Evolutionary conservation across 179 eudicot genomes (phyloP).

Genomic region (Nepenthes alata): DNA sequence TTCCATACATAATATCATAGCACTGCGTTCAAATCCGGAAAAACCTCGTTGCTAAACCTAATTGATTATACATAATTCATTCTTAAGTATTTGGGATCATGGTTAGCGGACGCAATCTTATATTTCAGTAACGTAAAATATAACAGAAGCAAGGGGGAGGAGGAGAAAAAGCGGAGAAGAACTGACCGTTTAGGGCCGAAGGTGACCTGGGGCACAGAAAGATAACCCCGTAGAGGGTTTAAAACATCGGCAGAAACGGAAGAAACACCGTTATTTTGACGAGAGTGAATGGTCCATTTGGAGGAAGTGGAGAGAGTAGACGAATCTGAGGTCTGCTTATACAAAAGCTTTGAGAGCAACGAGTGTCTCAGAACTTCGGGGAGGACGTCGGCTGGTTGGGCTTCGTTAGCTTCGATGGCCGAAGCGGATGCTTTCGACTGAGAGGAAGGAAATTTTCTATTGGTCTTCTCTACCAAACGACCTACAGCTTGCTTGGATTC

Average conservation of each 20-base stretch:
- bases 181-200: slow-evolving; percentile 73
- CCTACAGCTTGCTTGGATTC: slow-evolving; percentile 70
- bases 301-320: slow-evolving; percentile 28
- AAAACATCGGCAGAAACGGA: slow-evolving; percentile 45
- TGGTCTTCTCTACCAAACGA: slow-evolving; percentile 29
- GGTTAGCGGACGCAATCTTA: background rate
- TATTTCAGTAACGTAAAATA: background rate
- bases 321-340: slow-evolving; percentile 11
- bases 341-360: slow-evolving; percentile 43
- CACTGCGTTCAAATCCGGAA: no score
- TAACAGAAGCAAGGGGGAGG: background rate
- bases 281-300: slow-evolving; percentile 45
- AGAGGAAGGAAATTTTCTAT: background rate
- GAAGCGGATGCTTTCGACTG: slow-evolving; percentile 8
- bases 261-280: background rate
- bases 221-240: slow-evolving; percentile 60
- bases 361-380: slow-evolving; percentile 74
- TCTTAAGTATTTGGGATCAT: background rate
- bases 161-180: background rate
- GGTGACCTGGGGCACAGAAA: slow-evolving; percentile 77
- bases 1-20: no score
- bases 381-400: slow-evolving; percentile 40
- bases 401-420: slow-evolving; percentile 4
- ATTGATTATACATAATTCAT: no score
- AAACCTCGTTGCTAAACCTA: no score